Evolutionary conservation across 225 moss, liverwort and hornwort genomes (phyloP).

Genomic region (Pseudoscleropodium purum): DNA sequence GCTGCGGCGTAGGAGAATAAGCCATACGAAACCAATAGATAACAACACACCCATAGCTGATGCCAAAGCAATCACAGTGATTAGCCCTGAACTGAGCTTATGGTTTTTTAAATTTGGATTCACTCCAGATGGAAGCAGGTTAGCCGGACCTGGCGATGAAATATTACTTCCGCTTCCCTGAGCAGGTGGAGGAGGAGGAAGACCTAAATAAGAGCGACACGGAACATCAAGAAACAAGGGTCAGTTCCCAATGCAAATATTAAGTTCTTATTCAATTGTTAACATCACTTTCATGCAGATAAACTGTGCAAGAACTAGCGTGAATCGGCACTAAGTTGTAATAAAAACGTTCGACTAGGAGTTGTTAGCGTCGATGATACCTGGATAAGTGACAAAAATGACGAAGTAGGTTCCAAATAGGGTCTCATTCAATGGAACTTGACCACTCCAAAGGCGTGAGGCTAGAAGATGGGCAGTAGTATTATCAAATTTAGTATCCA

Average conservation of each 20-base stretch:
- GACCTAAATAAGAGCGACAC: conserved; percentile 19
- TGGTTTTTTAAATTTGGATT: conserved; percentile 3
- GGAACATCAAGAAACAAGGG: neutral
- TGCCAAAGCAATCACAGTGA: conserved; percentile 54
- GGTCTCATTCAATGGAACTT: conserved; percentile 55
- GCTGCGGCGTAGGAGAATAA: conserved; percentile 38
- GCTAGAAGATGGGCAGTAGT: conserved; percentile 63
- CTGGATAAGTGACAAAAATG: conserved; percentile 54
- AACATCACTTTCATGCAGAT: neutral
- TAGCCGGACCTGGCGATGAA: conserved; percentile 5
- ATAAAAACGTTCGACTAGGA: neutral
- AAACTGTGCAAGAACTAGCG: neutral
- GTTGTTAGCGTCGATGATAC: neutral
- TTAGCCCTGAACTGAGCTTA: conserved; percentile 34
- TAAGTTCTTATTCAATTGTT: neutral
- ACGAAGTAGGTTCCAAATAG: conserved; percentile 63
- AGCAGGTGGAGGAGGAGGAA: conserved; percentile 36
- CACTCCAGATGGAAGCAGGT: conserved; percentile 24
- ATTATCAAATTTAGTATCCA: conserved; percentile 53
- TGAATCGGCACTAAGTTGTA: neutral
- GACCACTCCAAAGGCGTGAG: conserved; percentile 59
- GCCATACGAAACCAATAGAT: conserved; percentile 49
- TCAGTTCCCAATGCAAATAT: neutral
- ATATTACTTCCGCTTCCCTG: conserved; percentile 1
- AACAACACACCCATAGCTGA: conserved; percentile 52